Percentiles rank a stretch among this genome's conserved stretches.
phyloP scores from a whole-genome alignment of 2,329 filamentous ascomycete genomes.

The Aspergillus intermedius region DNA sequence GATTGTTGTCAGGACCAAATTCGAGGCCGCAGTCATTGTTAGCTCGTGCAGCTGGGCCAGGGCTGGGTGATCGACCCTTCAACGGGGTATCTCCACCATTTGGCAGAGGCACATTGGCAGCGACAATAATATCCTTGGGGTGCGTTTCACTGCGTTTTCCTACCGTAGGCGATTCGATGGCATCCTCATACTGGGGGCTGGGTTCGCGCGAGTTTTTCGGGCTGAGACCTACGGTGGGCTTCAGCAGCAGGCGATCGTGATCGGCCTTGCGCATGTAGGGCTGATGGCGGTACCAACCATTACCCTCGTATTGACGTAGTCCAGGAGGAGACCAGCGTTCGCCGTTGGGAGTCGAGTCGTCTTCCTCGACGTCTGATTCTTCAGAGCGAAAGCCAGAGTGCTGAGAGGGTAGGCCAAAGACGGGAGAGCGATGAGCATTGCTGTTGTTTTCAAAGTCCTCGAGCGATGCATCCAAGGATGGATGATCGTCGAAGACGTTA shows the following conservation, averaged over 20 bases:
- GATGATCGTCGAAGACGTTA: constrained; percentile 51
- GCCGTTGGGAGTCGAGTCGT: constrained; percentile 29
- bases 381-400: constrained; percentile 59
- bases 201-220: constrained; percentile 50
- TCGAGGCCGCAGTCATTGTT: constrained; percentile 28
- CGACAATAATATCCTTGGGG: constrained; percentile 22
- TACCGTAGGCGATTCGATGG: constrained; percentile 37
- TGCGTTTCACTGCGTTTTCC: constrained; percentile 18
- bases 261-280: constrained; percentile 41
- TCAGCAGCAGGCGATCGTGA: constrained; percentile 32
- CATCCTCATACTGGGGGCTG: constrained; percentile 56
- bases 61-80: constrained; percentile 52
- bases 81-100: constrained; percentile 49
- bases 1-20: constrained; percentile 25
- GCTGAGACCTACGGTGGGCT: constrained; percentile 37
- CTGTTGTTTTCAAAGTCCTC: constrained; percentile 56
- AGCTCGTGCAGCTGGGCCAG: constrained; percentile 29
- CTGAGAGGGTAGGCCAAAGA: constrained; percentile 51
- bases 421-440: constrained; percentile 41
- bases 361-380: constrained; percentile 39
- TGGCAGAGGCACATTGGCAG: constrained; percentile 51
- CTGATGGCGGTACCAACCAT: constrained; percentile 49
- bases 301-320: constrained; percentile 50
- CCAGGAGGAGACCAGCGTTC: constrained; percentile 61
- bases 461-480: constrained; percentile 54